Evolutionary conservation across 1,284 basidiomycete genomes (phyloP).

Genomic region (Leccinum fallax): DNA sequence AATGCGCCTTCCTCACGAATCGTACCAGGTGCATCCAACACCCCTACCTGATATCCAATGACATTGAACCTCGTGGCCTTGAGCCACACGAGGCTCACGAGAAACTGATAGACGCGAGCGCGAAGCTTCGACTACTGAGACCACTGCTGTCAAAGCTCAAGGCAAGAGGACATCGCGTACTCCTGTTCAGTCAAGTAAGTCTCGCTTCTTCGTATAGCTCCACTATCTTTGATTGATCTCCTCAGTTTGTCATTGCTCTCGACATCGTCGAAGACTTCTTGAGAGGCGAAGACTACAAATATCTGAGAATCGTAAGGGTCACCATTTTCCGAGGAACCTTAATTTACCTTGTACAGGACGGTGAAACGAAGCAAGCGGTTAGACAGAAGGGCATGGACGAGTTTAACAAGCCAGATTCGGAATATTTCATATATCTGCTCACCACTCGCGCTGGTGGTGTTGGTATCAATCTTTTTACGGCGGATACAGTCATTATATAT

Average conservation of each 20-base stretch:
- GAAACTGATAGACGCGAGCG: conserved; percentile 82
- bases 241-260: conserved; percentile 90
- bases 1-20: conserved; percentile 6
- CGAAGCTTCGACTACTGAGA: conserved; percentile 87
- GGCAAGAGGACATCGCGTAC: conserved; percentile 88
- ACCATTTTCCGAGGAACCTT: conserved; percentile 1
- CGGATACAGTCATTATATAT: conserved; percentile 91
- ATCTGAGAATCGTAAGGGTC: conserved; percentile 77
- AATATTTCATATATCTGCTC: conserved; percentile 88
- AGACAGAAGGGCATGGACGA: conserved; percentile 95
- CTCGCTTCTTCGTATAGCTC: background rate
- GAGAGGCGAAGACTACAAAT: conserved; percentile 86
- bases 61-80: conserved; percentile 78
- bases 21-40: conserved; percentile 76
- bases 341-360: conserved; percentile 60
- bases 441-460: conserved; percentile 96
- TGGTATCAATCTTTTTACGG: conserved; percentile 89
- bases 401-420: conserved; percentile 87
- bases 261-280: conserved; percentile 94
- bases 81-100: conserved; percentile 67
- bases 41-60: conserved; percentile 84
- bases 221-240: conserved; percentile 1
- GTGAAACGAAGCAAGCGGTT: conserved; percentile 83
- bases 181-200: conserved; percentile 94
- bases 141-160: conserved; percentile 86